A percentile compares a stretch with the other conserved stretches of the same genome.
Conservation (phyloP, 805 yeast genomes). For the Wickerhamomyces strasburgensis region DNA sequence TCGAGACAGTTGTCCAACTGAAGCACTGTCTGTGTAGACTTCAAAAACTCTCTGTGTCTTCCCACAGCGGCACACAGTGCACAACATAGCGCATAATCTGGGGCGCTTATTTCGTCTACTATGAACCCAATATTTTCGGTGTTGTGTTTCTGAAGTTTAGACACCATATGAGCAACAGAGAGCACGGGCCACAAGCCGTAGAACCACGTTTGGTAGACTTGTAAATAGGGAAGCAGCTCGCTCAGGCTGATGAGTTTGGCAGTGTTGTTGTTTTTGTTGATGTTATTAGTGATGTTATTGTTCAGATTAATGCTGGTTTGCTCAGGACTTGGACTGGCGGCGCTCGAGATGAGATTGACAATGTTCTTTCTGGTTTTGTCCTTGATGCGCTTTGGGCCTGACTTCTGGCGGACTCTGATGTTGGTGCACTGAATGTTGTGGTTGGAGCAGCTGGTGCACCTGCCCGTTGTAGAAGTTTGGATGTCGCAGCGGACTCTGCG, state of each 20-base stretch:
- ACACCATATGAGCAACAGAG: constrained; percentile 13
- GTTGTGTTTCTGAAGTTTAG: constrained; percentile 9
- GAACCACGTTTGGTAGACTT: constrained; percentile 24
- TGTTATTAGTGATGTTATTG: neutral
- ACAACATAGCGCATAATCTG: constrained; percentile 19
- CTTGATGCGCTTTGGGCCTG: constrained; percentile 23
- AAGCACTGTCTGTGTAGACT: constrained; percentile 14
- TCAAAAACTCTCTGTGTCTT: constrained; percentile 19
- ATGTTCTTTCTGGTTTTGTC: constrained; percentile 21
- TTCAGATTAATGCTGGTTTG: neutral
- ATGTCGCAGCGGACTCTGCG: constrained; percentile 24
- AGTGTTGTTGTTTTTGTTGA: neutral
- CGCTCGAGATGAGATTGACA: constrained; percentile 7
- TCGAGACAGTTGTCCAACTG: constrained; percentile 17
- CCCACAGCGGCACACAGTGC: constrained; percentile 22
- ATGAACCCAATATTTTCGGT: constrained; percentile 3
- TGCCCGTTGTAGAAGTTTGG: constrained; percentile 9
- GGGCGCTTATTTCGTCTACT: constrained; percentile 10
- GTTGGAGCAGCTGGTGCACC: constrained; percentile 21
- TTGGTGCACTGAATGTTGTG: constrained; percentile 22
- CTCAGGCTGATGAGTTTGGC: constrained; percentile 12
- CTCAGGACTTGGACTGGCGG: neutral
- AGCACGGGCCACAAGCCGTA: constrained; percentile 25
- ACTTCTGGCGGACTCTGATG: constrained; percentile 20
- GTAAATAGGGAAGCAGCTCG: constrained; percentile 20